Percentiles rank a stretch among this genome's conserved stretches.
Evolutionary conservation across 331 rosid genomes (phyloP).

Genomic region (Erythrophleum ivorense): DNA sequence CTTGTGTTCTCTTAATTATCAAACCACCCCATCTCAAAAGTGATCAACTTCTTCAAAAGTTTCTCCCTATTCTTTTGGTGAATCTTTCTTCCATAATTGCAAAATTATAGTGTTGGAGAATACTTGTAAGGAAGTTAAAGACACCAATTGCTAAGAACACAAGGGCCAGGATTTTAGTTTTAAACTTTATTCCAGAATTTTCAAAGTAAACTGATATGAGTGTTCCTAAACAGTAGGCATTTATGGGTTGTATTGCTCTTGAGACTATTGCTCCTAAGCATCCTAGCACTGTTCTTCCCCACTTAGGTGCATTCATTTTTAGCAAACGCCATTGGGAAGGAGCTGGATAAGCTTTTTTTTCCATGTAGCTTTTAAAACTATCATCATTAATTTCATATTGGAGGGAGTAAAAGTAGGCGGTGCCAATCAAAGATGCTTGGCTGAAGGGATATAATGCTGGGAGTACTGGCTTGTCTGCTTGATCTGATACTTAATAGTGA

Average conservation of each 20-base stretch:
- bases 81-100: conserved; percentile 87
- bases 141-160: conserved; percentile 72
- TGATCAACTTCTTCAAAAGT: conserved; percentile 66
- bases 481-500: conserved; percentile 68
- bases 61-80: conserved; percentile 80
- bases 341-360: conserved; percentile 51
- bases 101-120: conserved; percentile 83
- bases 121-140: conserved; percentile 76
- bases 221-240: conserved; percentile 80
- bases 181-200: conserved; percentile 53
- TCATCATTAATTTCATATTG: conserved; percentile 72
- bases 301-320: conserved; percentile 83
- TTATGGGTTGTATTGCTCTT: conserved; percentile 88
- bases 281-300: conserved; percentile 76
- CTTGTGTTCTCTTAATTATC: conserved; percentile 87
- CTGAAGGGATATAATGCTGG: conserved; percentile 61
- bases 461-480: conserved; percentile 46
- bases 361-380: conserved; percentile 51
- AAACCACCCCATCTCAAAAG: conserved; percentile 90
- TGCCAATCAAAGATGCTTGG: conserved; percentile 67
- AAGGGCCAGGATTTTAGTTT: conserved; percentile 64
- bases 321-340: conserved; percentile 81
- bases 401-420: conserved; percentile 81
- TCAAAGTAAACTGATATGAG: conserved; percentile 77
- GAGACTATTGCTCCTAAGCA: conserved; percentile 84